Evolutionary conservation across 2,329 filamentous ascomycete species (phyloP), one percentile per base, ranked within the genome.

Genomic region (Xylaria digitata): DNA sequence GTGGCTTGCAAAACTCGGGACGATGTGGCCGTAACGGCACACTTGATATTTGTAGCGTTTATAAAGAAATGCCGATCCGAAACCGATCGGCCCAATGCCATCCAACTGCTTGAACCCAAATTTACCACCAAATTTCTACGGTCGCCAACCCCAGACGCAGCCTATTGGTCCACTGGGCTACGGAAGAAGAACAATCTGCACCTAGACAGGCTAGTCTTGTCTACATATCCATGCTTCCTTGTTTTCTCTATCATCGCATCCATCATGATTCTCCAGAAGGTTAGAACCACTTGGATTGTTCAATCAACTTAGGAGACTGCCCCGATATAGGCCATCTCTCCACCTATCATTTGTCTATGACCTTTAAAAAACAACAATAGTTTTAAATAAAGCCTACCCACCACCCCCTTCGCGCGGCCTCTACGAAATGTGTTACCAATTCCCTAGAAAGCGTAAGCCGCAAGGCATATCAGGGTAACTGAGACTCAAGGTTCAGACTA

Each of bases 21-120:
- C 15, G 17, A 37, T 52, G 34, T 52, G 9, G 42, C 50, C n/a
- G 13, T 49, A 48, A 49, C 34, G 59, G 40, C 62, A 45, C 58
- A 54, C 19, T 54, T 49, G 23, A 43, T 34, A 48, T 61, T 56
- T 15, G 55, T 63, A 63, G 50, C 40, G 45, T 68, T 65, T 65
- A 62, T 56, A 57, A 57, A 21, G 30, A 52, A 26, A 34, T 55
- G 19, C 40, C 54, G 15, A 37, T 61, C 23, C 17, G 4, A 42
- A 49, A 21, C n/a, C 26, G 42, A 46, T 19, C 23, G 57, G 48
- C 42, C 15, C 15, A 49, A 46, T 43, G 56, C 53, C 45, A 40
- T 53, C 21, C 23, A 59, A 49, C 37, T 45, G 19, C 45, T 48
- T 23, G n/a, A 11, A 32, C 54, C 8, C 23, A 6, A 54, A n/a